Evolutionary conservation across 768 basidiomycete genomes (phyloP).

Genomic region (Bullera alba): DNA sequence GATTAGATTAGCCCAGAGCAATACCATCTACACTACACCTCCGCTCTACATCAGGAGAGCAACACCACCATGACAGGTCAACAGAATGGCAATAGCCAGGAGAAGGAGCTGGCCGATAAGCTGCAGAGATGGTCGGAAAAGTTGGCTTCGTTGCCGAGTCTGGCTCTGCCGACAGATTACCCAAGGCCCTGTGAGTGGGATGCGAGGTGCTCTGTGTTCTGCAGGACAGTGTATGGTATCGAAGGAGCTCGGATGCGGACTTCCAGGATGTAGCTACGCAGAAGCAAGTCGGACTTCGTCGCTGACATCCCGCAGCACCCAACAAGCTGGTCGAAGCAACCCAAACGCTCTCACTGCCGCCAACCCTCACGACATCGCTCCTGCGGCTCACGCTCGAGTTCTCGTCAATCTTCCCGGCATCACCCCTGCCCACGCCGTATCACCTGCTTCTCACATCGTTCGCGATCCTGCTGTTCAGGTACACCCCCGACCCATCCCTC

Average conservation of each 20-base stretch:
- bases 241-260: not conserved
- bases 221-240: not conserved
- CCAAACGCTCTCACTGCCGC: constrained; percentile 62
- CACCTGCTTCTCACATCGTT: constrained; percentile 90
- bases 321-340: constrained; percentile 79
- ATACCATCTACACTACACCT: not conserved
- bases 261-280: not conserved
- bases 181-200: constrained; percentile 57
- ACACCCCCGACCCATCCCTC: constrained; percentile 90
- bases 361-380: constrained; percentile 63
- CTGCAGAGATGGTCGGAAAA: constrained; percentile 48
- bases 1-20: constrained; percentile 1
- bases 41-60: no score
- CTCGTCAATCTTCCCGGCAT: constrained; percentile 24
- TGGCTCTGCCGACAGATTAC: constrained; percentile 93
- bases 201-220: not conserved
- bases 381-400: constrained; percentile 65
- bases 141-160: constrained; percentile 74
- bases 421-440: constrained; percentile 61
- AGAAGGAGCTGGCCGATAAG: constrained; percentile 12
- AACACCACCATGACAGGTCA: not conserved
- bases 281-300: not conserved
- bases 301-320: constrained; percentile 49
- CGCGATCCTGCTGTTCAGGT: constrained; percentile 79
- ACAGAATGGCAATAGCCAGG: not conserved